Conservation (phyloP, 345 rosid genomes). For the Eucalyptus polyanthemos region DNA sequence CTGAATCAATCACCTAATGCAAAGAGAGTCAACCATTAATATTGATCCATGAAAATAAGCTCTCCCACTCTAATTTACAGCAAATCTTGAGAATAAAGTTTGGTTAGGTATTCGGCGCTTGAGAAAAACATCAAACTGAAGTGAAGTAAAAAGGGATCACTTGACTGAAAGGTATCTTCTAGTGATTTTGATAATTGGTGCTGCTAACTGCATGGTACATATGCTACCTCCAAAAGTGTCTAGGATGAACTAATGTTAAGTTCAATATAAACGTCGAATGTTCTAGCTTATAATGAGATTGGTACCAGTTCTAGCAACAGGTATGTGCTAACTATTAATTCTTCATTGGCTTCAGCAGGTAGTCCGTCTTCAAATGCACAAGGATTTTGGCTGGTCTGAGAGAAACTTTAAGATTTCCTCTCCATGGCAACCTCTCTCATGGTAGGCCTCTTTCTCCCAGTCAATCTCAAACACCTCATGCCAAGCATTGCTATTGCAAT, state of each 20-base stretch:
- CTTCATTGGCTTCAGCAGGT: too few species aligned
- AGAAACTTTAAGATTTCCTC: neutral
- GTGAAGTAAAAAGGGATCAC: neutral
- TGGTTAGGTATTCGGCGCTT: neutral
- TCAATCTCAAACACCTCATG: neutral
- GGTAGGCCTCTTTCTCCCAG: slow-evolving; percentile 10
- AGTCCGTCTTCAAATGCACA: too few species aligned
- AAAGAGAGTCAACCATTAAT: neutral
- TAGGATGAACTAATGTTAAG: accelerated
- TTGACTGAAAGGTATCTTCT: neutral
- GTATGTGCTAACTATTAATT: neutral
- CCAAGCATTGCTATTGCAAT: neutral
- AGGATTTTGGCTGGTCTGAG: too few species aligned
- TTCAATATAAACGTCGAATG: neutral
- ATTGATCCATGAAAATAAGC: neutral
- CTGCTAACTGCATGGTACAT: neutral
- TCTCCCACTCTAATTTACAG: neutral
- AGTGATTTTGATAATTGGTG: too few species aligned
- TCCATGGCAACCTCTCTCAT: slow-evolving; percentile 13
- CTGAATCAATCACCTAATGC: neutral
- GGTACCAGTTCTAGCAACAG: neutral
- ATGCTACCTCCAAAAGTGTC: neutral
- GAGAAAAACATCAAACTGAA: neutral
- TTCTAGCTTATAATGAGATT: neutral
- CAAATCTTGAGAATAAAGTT: neutral